These are phyloP conservation scores for Penicillium maclennaniae DNA, from an alignment of 495 filamentous ascomycete species.

Conservation along the genomic window DNA sequence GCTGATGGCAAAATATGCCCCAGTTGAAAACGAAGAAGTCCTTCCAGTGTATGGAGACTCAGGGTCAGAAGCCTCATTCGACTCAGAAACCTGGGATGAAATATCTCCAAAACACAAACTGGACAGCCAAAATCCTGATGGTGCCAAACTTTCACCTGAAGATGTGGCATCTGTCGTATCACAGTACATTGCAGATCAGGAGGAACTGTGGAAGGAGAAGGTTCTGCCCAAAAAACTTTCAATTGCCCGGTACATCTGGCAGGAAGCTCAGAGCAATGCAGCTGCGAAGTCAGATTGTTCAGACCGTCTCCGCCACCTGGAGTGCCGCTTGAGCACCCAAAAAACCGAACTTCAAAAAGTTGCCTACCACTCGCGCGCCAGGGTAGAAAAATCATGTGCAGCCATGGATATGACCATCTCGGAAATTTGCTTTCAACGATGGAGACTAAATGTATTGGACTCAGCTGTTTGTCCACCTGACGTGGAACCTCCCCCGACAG, in stretches of 20 bases:
- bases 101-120: constrained; percentile 31
- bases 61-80: constrained; percentile 50
- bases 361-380: constrained; percentile 43
- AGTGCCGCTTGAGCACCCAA: constrained; percentile 47
- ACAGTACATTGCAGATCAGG: constrained; percentile 48
- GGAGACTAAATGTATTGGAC: constrained; percentile 52
- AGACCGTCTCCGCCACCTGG: neutral
- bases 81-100: constrained; percentile 58
- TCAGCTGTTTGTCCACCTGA: constrained; percentile 48
- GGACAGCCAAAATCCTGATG: constrained; percentile 3
- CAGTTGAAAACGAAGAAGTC: constrained; percentile 42
- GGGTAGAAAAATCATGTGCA: constrained; percentile 50
- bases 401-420: constrained; percentile 60
- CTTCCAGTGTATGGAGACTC: constrained; percentile 67
- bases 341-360: constrained; percentile 45
- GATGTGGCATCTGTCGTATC: constrained; percentile 51
- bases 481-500: constrained; percentile 25
- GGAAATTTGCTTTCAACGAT: constrained; percentile 50
- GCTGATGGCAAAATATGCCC: constrained; percentile 43
- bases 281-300: constrained; percentile 28
- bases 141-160: constrained; percentile 15
- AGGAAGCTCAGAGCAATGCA: constrained; percentile 34
- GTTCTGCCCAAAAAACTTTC: constrained; percentile 50
- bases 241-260: constrained; percentile 63
- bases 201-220: constrained; percentile 53